Base-by-base conservation (phyloP, 305 asterid species). In the Petunia hybrid region DNA sequence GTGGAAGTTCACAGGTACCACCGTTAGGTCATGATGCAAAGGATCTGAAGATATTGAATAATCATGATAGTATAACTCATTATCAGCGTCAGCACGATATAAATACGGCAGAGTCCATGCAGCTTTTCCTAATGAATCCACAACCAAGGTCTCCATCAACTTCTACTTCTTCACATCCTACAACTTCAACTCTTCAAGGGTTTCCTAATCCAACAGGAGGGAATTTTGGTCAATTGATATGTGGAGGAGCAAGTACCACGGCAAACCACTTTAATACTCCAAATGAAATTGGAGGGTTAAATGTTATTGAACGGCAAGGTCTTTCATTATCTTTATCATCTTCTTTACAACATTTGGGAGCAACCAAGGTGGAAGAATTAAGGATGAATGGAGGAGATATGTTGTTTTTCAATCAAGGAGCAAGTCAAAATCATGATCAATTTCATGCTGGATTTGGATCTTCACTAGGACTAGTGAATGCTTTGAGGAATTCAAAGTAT, bases 61-160 rank as follows among this genome's bases (percentile, higher is more conserved):
- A 7, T 4, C 63, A 45, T 51, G 63, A 73, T 73, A 73, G 45
- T 36, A 10, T 36, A 51, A 51, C 46, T 91, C 85, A 94, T 95
- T 8, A 81, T 12, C 62, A 61, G 39, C 6, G 35, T 60, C 81
- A 77, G 1, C 81, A 77, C 88, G 85, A 64, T 79, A 90, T 90
- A 70, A 86, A 88, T 84, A 88, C 90, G 0, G 91, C 90, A 0
- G 93, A 90, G 78, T 89, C 95, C 99, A 95, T 95, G 99, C 97
- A 95, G 87, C 99, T 95, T 86, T 95, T 95, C 60, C 86, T 88
- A 35, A 92, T 91, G 97, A 93, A 95, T 79, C 98, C 98, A 3
- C 95, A 87, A 41, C 86, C 84, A 70, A 79, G 85, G 74, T 87
- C 97, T 2, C 93, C 93, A 1, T 84, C 98, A 4, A 87, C 91